These are phyloP conservation scores for Pyrus communis DNA, from an alignment of 306 rosid genomes.

Conservation along the genomic window DNA sequence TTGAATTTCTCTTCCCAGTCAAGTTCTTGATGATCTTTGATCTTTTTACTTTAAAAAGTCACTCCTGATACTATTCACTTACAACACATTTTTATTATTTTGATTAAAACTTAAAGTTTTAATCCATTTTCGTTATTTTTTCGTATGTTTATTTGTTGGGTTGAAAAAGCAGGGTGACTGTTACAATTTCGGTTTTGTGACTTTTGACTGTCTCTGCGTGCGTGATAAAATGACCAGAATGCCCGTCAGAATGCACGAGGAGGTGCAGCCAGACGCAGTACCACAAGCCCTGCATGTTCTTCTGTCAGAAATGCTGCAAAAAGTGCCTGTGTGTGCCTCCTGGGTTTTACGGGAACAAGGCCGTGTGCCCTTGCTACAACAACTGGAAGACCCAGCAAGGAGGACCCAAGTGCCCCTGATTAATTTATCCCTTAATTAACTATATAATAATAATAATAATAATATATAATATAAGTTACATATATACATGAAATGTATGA, in stretches of 20 bases:
- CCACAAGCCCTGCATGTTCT: conserved; percentile 82
- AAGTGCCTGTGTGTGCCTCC: conserved; percentile 87
- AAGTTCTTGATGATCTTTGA: neutral
- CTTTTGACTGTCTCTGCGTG: neutral
- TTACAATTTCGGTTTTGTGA: neutral
- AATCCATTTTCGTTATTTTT: no score
- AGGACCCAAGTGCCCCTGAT: conserved; percentile 84
- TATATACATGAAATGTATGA: neutral
- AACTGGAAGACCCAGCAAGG: conserved; percentile 92
- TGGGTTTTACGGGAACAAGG: conserved; percentile 84
- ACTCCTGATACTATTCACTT: no score
- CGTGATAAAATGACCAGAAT: conserved; percentile 43
- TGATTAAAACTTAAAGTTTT: no score
- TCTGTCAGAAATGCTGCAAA: conserved; percentile 80
- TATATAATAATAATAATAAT: neutral
- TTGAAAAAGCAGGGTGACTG: neutral
- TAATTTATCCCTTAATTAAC: neutral
- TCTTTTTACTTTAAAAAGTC: no score
- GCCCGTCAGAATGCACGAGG: conserved; percentile 65
- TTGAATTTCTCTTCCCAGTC: neutral
- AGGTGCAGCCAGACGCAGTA: conserved; percentile 73
- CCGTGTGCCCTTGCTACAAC: conserved; percentile 86
- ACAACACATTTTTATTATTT: no score
- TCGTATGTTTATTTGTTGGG: neutral
- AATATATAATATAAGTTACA: neutral